Evolutionary conservation across 2,329 filamentous ascomycete genomes (phyloP).

Genomic region (Colletotrichum somersetense): DNA sequence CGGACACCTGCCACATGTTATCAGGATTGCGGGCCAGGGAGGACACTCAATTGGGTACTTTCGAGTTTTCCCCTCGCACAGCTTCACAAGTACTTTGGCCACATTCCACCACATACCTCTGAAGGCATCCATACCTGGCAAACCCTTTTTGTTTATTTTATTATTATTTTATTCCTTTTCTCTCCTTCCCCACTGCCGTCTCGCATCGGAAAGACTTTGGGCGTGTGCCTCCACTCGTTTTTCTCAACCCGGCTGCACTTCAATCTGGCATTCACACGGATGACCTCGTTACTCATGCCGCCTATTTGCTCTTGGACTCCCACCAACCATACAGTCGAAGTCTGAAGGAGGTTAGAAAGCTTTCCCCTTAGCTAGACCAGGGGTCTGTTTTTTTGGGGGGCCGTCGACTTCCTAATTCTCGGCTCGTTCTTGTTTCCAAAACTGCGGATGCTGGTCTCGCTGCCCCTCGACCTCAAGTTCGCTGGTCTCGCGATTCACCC

Average conservation of each 20-base stretch:
- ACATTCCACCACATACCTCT: slow-evolving; percentile 34
- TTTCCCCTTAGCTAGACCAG: slow-evolving; percentile 22
- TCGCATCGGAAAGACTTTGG: slow-evolving; percentile 30
- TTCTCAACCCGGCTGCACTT: slow-evolving; percentile 18
- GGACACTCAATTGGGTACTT: slow-evolving; percentile 20
- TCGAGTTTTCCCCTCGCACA: slow-evolving; percentile 24
- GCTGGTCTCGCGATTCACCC: slow-evolving; percentile 32
- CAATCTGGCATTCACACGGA: slow-evolving; percentile 15
- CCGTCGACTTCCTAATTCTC: slow-evolving; percentile 19
- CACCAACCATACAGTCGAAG: slow-evolving; percentile 8
- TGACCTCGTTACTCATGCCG: slow-evolving; percentile 5
- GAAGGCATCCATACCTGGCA: slow-evolving; percentile 21
- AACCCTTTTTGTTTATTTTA: slow-evolving; percentile 31
- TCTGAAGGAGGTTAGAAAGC: slow-evolving; percentile 34
- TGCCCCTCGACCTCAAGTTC: slow-evolving; percentile 41
- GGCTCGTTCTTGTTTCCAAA: slow-evolving; percentile 35
- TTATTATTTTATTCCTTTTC: background rate
- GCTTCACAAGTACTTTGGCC: slow-evolving; percentile 39
- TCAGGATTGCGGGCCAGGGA: slow-evolving; percentile 36
- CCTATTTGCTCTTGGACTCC: slow-evolving; percentile 13
- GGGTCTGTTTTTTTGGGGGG: slow-evolving; percentile 23
- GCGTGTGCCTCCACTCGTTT: slow-evolving; percentile 23
- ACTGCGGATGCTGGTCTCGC: slow-evolving; percentile 40
- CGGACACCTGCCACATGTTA: slow-evolving; percentile 42
- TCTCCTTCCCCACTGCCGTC: slow-evolving; percentile 40